These are phyloP conservation scores for Canna indica DNA, from an alignment of 176 grass and related monocot genomes.

Conservation along the genomic window DNA sequence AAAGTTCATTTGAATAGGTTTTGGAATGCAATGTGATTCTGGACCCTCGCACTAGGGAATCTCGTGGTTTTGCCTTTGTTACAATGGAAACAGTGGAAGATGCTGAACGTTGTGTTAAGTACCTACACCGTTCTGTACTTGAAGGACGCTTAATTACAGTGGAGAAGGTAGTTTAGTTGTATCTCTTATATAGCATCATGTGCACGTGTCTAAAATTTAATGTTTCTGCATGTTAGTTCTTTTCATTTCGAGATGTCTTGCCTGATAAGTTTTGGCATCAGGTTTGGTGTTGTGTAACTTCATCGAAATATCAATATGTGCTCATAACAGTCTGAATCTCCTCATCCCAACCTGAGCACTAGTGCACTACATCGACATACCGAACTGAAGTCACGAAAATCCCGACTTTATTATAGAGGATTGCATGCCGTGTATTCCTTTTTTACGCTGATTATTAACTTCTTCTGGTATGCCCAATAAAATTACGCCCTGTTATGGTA, in stretches of 20 bases:
- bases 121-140: slow-evolving; percentile 73
- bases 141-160: slow-evolving; percentile 83
- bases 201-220: slow-evolving; percentile 5
- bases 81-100: slow-evolving; percentile 76
- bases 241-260: slow-evolving; percentile 14
- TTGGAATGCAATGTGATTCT: slow-evolving; percentile 64
- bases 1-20: slow-evolving; percentile 38
- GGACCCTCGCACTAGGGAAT: slow-evolving; percentile 81
- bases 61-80: slow-evolving; percentile 94
- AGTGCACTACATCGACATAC: slow-evolving; percentile 15
- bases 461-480: slow-evolving; percentile 18
- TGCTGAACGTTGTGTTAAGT: slow-evolving; percentile 67
- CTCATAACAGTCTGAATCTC: slow-evolving; percentile 21
- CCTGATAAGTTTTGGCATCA: slow-evolving; percentile 26
- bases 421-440: slow-evolving; percentile 24
- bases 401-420: slow-evolving; percentile 21
- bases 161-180: slow-evolving; percentile 45
- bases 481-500: slow-evolving; percentile 1
- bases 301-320: slow-evolving; percentile 16
- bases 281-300: slow-evolving; percentile 31
- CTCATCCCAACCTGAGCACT: slow-evolving; percentile 15
- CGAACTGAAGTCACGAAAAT: slow-evolving; percentile 20
- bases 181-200: not conserved
- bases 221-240: not conserved
- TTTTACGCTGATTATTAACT: slow-evolving; percentile 24